phyloP scores from a whole-genome alignment of 257 asterid species.

The Solanum pennellii region DNA sequence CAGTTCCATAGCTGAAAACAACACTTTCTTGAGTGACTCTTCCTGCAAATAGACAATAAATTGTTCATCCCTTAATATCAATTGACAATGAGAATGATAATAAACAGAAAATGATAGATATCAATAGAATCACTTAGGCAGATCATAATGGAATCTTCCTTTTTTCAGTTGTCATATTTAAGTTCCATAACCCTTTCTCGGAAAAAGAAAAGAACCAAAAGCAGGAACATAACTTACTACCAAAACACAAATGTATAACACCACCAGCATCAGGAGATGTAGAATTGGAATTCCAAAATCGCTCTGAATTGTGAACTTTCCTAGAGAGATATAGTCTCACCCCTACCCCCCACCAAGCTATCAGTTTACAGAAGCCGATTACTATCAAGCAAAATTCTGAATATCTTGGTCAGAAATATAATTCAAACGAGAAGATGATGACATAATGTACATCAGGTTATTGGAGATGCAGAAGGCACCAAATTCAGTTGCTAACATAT shows the following conservation, averaged over 20 bases:
- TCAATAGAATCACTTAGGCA: background rate
- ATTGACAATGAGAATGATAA: background rate
- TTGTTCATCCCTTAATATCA: background rate
- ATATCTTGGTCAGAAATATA: background rate
- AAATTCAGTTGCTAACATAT: background rate
- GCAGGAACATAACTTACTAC: background rate
- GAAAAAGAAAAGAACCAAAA: background rate
- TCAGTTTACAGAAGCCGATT: background rate
- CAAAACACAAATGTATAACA: background rate
- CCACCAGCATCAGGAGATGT: background rate
- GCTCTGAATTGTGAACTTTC: background rate
- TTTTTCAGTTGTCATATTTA: background rate
- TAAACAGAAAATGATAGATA: background rate
- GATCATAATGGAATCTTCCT: background rate
- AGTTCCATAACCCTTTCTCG: background rate
- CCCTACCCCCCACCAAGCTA: background rate
- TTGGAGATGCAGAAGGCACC: background rate
- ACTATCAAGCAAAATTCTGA: background rate
- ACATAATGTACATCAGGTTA: background rate
- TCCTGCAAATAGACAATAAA: conserved; percentile 39
- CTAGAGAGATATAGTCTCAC: background rate
- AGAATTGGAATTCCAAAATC: background rate
- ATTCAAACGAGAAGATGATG: background rate
- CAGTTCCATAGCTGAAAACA: conserved; percentile 96
- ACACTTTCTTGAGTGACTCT: conserved; percentile 99